A percentile compares a stretch with the other conserved stretches of the same genome.
Evolutionary conservation across 1,284 basidiomycete genomes (phyloP).

Genomic region (Cystodermella granulosa): DNA sequence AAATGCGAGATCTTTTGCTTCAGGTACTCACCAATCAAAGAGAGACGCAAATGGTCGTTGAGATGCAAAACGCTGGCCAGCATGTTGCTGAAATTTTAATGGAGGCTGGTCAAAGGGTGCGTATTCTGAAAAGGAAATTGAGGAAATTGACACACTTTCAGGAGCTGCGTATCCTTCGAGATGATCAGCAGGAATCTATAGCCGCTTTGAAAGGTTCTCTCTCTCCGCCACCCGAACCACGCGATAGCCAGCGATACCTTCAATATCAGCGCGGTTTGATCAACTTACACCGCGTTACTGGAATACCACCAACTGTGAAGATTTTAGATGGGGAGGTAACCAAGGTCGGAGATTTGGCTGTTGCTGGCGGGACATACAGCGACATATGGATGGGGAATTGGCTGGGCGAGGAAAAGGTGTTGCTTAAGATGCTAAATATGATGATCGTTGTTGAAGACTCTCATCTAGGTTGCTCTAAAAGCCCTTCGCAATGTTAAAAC

Average conservation of each 20-base stretch:
- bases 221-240: conserved; percentile 22
- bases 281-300: conserved; percentile 46
- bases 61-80: conserved; percentile 40
- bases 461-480: conserved; percentile 51
- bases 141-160: conserved; percentile 4
- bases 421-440: neutral
- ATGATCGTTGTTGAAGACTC: neutral
- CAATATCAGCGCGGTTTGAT: conserved; percentile 43
- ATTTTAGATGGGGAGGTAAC: conserved; percentile 48
- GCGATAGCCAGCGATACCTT: conserved; percentile 36
- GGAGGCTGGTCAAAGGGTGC: conserved; percentile 48
- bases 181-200: conserved; percentile 5
- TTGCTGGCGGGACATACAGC: conserved; percentile 48
- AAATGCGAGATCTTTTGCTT: conserved; percentile 37
- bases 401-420: conserved; percentile 46
- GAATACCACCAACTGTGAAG: conserved; percentile 49
- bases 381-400: conserved; percentile 51
- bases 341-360: conserved; percentile 34
- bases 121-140: conserved; percentile 1
- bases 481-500: conserved; percentile 44
- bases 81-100: conserved; percentile 45
- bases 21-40: conserved; percentile 36
- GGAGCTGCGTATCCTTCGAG: conserved; percentile 30
- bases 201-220: conserved; percentile 12
- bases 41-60: conserved; percentile 36